A percentile compares a stretch with the other conserved stretches of the same genome.
These are phyloP conservation scores for Xylaria sp. DNA, from an alignment of 2,329 filamentous ascomycete species.

Conservation along the genomic window DNA sequence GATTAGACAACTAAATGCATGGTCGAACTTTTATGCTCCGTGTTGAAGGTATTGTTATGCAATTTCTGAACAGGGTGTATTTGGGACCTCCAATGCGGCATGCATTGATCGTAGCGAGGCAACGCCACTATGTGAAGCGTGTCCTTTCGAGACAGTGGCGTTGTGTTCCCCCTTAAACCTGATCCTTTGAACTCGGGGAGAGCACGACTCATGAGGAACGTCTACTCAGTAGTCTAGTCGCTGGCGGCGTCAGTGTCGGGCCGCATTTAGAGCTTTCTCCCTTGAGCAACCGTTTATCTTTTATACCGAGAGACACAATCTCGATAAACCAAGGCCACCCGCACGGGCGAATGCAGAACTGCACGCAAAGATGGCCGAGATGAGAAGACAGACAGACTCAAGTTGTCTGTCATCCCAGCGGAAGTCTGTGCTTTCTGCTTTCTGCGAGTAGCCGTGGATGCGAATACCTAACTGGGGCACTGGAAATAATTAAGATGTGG, in stretches of 20 bases:
- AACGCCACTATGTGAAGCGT: conserved; percentile 12
- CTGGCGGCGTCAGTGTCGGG: conserved; percentile 22
- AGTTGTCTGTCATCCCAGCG: background rate
- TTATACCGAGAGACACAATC: conserved; percentile 9
- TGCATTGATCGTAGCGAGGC: conserved; percentile 23
- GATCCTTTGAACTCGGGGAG: conserved; percentile 6
- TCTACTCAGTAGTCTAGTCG: too few species aligned
- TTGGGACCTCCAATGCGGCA: conserved; percentile 13
- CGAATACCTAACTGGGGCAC: conserved; percentile 2
- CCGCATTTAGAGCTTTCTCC: conserved; percentile 11
- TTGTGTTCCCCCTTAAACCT: conserved; percentile 11
- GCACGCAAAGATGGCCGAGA: conserved; percentile 29
- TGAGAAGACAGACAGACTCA: conserved; percentile 16
- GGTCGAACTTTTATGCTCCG: conserved; percentile 13
- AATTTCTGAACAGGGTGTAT: conserved; percentile 19
- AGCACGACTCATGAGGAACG: conserved; percentile 1
- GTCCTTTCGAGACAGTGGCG: conserved; percentile 27
- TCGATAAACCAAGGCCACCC: conserved; percentile 23
- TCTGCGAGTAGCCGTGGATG: conserved; percentile 13
- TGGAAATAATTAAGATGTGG: background rate
- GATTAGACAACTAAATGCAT: conserved; percentile 5
- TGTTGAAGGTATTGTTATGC: conserved; percentile 16
- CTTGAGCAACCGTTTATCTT: conserved; percentile 13
- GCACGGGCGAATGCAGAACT: conserved; percentile 20
- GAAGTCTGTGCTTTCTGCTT: conserved; percentile 9